These are phyloP conservation scores for Linnemannia schmuckeri DNA, from an alignment of 192 early-diverging fungal species.

Conservation along the genomic window DNA sequence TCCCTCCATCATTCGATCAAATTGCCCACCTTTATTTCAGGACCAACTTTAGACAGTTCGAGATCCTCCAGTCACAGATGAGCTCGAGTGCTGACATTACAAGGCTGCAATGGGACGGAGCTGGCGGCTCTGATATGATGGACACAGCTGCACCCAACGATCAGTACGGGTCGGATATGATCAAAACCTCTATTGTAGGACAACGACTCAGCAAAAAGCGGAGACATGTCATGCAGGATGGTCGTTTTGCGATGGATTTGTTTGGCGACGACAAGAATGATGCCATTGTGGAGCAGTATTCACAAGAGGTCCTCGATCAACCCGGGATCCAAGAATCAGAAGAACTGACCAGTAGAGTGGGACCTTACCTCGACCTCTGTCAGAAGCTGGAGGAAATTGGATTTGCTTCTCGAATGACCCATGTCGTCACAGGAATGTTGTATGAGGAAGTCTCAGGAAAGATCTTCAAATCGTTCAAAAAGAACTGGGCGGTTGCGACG, in stretches of 20 bases:
- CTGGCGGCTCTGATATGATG: background rate
- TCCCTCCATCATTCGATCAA: conserved; percentile 39
- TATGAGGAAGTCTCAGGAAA: conserved; percentile 33
- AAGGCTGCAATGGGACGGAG: background rate
- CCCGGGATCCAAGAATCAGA: background rate
- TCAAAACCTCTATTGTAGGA: background rate
- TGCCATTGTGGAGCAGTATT: conserved; percentile 35
- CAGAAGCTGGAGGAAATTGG: conserved; percentile 41
- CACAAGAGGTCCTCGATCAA: conserved; percentile 8
- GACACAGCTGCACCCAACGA: background rate
- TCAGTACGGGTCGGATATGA: too few species aligned
- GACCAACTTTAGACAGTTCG: conserved; percentile 29
- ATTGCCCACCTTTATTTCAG: conserved; percentile 42
- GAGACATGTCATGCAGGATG: conserved; percentile 43
- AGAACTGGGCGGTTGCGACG: conserved; percentile 26
- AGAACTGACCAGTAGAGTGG: background rate
- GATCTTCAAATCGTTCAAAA: conserved; percentile 28
- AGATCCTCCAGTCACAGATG: background rate
- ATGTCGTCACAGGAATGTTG: conserved; percentile 37
- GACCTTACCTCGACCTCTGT: conserved; percentile 28
- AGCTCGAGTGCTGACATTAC: background rate
- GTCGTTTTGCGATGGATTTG: conserved; percentile 42
- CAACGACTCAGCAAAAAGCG: conserved; percentile 37
- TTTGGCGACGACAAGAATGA: conserved; percentile 47
- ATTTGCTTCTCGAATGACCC: conserved; percentile 34